Evolutionary conservation across 2,329 filamentous ascomycete genomes (phyloP).

Genomic region (Aureobasidium sp.): DNA sequence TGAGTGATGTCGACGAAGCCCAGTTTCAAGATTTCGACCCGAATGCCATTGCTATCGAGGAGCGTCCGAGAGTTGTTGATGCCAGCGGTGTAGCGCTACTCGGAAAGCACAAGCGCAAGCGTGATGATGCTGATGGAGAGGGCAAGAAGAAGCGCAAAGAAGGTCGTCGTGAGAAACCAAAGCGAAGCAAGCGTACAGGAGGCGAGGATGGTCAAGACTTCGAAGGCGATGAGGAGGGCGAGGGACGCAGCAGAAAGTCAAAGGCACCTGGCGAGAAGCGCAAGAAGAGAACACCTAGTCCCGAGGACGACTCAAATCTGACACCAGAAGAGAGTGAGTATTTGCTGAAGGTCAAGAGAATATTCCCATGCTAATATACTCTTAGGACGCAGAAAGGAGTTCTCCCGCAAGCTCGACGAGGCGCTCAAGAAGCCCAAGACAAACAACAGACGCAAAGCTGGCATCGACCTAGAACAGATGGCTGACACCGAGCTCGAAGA

Average conservation of each 20-base stretch:
- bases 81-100: conserved; percentile 55
- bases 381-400: conserved; percentile 63
- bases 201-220: conserved; percentile 46
- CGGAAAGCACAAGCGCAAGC: conserved; percentile 58
- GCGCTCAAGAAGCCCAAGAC: conserved; percentile 77
- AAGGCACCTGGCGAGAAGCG: conserved; percentile 35
- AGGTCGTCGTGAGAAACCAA: conserved; percentile 46
- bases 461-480: conserved; percentile 84
- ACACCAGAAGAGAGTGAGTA: conserved; percentile 72
- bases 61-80: conserved; percentile 53
- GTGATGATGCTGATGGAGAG: conserved; percentile 53
- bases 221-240: conserved; percentile 45
- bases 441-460: conserved; percentile 69
- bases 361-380: conserved; percentile 17
- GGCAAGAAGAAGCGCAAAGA: conserved; percentile 65
- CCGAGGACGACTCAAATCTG: conserved; percentile 69
- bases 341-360: background rate
- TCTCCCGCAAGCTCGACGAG: conserved; percentile 81
- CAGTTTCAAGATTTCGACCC: conserved; percentile 60
- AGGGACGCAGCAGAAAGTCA: conserved; percentile 46
- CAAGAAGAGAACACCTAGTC: conserved; percentile 39
- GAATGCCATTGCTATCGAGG: conserved; percentile 53
- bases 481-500: conserved; percentile 84
- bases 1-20: conserved; percentile 58
- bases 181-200: conserved; percentile 47